Conservation (phyloP, 345 rosid species). For the Brassica juncea region DNA sequence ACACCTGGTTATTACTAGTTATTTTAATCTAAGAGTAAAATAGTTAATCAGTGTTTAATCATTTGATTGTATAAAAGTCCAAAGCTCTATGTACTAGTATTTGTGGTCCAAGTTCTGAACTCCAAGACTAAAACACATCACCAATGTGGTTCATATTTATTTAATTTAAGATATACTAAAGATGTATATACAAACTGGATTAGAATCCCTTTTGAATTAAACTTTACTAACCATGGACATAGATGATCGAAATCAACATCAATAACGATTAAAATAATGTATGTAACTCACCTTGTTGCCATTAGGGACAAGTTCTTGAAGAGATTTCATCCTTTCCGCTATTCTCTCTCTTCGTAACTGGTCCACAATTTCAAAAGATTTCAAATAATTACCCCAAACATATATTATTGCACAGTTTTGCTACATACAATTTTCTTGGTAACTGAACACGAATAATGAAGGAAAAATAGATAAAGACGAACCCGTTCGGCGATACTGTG, state of each 20-base stretch:
- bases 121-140: constrained; percentile 34
- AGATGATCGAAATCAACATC: not conserved
- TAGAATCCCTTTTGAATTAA: not conserved
- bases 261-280: not conserved
- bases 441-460: constrained; percentile 16
- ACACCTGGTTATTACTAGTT: constrained; percentile 5
- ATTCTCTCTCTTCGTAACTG: constrained; percentile 98
- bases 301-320: constrained; percentile 96
- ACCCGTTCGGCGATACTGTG: constrained; percentile 99
- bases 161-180: not conserved
- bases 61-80: constrained; percentile 40
- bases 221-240: not conserved
- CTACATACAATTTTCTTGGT: not conserved
- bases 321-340: constrained; percentile 96
- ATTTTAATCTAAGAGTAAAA: not conserved
- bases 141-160: not conserved
- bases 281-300: constrained; percentile 76
- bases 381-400: not conserved
- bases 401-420: not conserved
- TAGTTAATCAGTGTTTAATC: constrained; percentile 42
- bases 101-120: constrained; percentile 35
- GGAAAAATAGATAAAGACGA: not conserved
- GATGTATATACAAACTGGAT: not conserved
- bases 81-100: constrained; percentile 28
- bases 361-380: constrained; percentile 12